Evolutionary conservation across 2,329 filamentous ascomycete genomes (phyloP).

Genomic region (Exophiala calicioides): DNA sequence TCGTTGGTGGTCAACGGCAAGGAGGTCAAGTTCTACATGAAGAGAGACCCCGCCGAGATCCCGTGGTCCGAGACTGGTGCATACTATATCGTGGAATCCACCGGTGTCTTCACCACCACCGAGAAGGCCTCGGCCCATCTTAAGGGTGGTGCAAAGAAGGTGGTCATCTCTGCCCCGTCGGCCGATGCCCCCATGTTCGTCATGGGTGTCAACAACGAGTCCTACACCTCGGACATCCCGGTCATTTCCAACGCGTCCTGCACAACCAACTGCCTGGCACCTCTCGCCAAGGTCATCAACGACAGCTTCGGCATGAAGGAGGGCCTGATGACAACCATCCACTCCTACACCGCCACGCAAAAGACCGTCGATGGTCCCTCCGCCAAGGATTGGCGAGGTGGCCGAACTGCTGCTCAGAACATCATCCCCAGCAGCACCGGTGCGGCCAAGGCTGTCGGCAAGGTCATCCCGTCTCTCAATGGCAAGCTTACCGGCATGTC

Average conservation of each 20-base stretch:
- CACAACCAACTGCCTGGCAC: slow-evolving; percentile 99
- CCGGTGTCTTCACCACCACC: slow-evolving; percentile 97
- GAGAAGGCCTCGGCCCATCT: slow-evolving; percentile 95
- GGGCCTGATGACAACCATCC: slow-evolving; percentile 99
- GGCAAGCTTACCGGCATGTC: slow-evolving; percentile 99
- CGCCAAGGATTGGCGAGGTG: slow-evolving; percentile 98
- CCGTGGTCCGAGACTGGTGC: slow-evolving; percentile 86
- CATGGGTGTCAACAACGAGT: slow-evolving; percentile 97
- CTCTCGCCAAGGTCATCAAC: slow-evolving; percentile 98
- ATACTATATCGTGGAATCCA: slow-evolving; percentile 95
- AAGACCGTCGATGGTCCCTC: slow-evolving; percentile 99
- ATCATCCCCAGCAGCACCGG: slow-evolving; percentile 99
- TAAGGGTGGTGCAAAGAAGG: slow-evolving; percentile 97
- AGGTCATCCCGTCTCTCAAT: slow-evolving; percentile 97
- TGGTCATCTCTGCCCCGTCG: slow-evolving; percentile 64
- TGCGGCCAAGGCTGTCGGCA: slow-evolving; percentile 99
- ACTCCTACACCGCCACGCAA: slow-evolving; percentile 99
- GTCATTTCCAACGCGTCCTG: slow-evolving; percentile 99
- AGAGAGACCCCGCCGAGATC: slow-evolving; percentile 86
- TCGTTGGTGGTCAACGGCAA: slow-evolving; percentile 89
- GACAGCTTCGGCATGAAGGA: slow-evolving; percentile 97
- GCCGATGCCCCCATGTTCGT: slow-evolving; percentile 98
- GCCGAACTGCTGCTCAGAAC: slow-evolving; percentile 98
- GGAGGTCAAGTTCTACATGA: slow-evolving; percentile 89
- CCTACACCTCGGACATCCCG: slow-evolving; percentile 84